Evolutionary conservation across 768 basidiomycete genomes (phyloP).

Genomic region (Lactarius indigo): DNA sequence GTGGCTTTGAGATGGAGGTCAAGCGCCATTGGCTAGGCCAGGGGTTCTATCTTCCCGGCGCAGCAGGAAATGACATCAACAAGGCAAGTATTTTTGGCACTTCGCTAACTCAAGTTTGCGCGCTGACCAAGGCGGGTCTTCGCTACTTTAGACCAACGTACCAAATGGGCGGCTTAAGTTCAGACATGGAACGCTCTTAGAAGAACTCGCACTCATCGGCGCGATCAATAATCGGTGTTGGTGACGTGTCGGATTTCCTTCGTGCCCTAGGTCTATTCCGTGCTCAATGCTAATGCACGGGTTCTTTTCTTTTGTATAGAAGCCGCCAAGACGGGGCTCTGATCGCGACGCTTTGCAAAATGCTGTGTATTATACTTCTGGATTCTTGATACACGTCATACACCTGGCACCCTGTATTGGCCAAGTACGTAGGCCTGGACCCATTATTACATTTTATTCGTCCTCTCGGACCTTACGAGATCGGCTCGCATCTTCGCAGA

Average conservation of each 20-base stretch:
- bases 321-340: neutral
- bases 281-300: neutral
- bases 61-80: constrained; percentile 92
- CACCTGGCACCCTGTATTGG: neutral
- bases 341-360: neutral
- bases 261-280: neutral
- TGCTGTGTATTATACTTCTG: neutral
- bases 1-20: constrained; percentile 97
- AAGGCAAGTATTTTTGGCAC: constrained; percentile 51
- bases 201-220: constrained; percentile 72
- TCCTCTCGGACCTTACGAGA: neutral
- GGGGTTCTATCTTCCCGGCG: constrained; percentile 90
- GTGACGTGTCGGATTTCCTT: neutral
- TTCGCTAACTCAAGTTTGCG: neutral
- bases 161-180: constrained; percentile 89
- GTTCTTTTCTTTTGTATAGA: neutral
- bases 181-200: constrained; percentile 83
- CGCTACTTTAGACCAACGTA: constrained; percentile 78
- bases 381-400: neutral
- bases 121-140: neutral
- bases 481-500: neutral
- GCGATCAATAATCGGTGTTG: constrained; percentile 10
- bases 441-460: neutral
- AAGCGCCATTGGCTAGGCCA: constrained; percentile 95
- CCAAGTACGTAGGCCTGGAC: no score